phyloP scores from a whole-genome alignment of 345 rosid species.

The Salix brachista region DNA sequence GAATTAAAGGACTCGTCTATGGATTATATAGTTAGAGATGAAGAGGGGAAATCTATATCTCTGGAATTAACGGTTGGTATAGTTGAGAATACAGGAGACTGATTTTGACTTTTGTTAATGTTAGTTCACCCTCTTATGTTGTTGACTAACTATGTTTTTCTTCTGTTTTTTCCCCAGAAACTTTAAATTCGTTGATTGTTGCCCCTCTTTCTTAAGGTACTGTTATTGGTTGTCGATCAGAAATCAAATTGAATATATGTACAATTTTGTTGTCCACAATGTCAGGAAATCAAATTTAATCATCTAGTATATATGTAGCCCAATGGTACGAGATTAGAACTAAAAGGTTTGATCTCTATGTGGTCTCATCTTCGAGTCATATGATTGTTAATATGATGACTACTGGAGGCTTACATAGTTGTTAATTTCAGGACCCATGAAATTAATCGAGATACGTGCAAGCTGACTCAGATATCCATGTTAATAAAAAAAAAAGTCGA shows the following conservation, averaged over 20 bases:
- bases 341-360: rapidly evolving
- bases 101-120: neutral
- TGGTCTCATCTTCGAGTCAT: rapidly evolving
- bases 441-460: too few relatives aligned
- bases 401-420: rapidly evolving
- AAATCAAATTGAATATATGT: neutral
- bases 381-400: rapidly evolving
- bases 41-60: neutral
- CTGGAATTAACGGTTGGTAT: neutral
- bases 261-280: too few relatives aligned
- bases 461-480: rapidly evolving
- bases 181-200: too few relatives aligned
- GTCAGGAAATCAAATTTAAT: neutral
- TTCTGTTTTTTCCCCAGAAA: too few relatives aligned
- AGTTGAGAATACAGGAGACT: neutral
- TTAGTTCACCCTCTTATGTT: neutral
- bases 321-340: rapidly evolving
- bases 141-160: neutral
- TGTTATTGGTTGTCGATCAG: neutral
- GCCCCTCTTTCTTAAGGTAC: too few relatives aligned
- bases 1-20: neutral
- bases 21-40: neutral
- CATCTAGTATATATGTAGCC: too few relatives aligned
- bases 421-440: rapidly evolving
- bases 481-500: too few relatives aligned